Conservation (phyloP, 139 green algal genomes). For the Dunaliella primolecta region DNA sequence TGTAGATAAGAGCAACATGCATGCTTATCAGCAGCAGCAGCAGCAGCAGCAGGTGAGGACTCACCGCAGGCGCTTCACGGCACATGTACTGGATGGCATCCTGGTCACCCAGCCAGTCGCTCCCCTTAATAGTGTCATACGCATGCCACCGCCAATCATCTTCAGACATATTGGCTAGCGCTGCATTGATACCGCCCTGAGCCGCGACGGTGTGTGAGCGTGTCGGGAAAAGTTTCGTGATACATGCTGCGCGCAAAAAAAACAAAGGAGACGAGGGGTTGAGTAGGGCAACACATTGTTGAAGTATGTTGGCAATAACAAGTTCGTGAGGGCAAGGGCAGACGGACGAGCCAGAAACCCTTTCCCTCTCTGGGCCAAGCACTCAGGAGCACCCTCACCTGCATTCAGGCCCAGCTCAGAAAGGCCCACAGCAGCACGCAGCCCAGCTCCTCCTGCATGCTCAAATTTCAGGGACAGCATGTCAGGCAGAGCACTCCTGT, state of each 20-base stretch:
- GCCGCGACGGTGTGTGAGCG: conserved; percentile 97
- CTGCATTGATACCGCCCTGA: conserved; percentile 98
- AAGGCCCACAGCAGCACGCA: conserved; percentile 92
- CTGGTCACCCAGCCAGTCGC: conserved; percentile 97
- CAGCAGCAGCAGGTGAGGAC: too few species aligned
- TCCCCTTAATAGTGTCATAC: conserved; percentile 99
- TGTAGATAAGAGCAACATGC: too few species aligned
- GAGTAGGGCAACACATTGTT: background rate
- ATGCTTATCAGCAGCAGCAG: too few species aligned
- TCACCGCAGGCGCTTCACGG: conserved; percentile 80
- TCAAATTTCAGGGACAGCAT: too few species aligned
- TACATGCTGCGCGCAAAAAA: conserved; percentile 73
- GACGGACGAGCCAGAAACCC: too few species aligned
- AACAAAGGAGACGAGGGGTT: background rate
- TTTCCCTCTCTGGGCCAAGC: too few species aligned
- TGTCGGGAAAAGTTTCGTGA: conserved; percentile 99
- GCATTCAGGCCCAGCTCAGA: conserved; percentile 95
- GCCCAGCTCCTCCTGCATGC: conserved; percentile 73
- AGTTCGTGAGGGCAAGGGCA: too few species aligned
- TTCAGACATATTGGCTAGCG: conserved; percentile 96
- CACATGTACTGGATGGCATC: conserved; percentile 80
- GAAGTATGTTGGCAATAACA: too few species aligned
- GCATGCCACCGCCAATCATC: conserved; percentile 99
- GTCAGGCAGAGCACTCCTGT: too few species aligned
- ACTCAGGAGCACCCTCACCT: too few species aligned